Evolutionary conservation across 768 basidiomycete species (phyloP).

Genomic region (Phallus indusiatus): DNA sequence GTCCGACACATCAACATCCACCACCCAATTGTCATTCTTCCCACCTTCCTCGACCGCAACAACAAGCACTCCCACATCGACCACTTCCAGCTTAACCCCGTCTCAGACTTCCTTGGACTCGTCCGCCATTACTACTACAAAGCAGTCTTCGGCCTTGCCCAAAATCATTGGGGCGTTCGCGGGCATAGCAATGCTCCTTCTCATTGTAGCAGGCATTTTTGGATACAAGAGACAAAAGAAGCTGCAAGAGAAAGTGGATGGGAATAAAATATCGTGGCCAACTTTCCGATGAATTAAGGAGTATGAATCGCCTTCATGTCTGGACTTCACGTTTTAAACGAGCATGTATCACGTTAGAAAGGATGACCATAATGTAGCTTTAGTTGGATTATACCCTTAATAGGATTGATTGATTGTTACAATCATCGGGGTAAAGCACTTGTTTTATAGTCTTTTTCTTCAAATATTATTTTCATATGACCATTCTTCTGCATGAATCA

Average conservation of each 20-base stretch:
- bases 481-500: too few relatives aligned
- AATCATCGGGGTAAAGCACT: too few relatives aligned
- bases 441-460: too few relatives aligned
- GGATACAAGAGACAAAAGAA: slow-evolving; percentile 3
- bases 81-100: neutral
- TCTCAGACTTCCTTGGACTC: neutral
- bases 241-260: neutral
- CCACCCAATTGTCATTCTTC: neutral
- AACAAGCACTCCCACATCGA: neutral
- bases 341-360: too few relatives aligned
- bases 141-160: neutral
- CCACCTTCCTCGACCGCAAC: neutral
- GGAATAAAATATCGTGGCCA: slow-evolving; percentile 1
- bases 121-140: neutral
- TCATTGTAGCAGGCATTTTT: slow-evolving; percentile 1
- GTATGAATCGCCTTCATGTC: too few relatives aligned
- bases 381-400: too few relatives aligned
- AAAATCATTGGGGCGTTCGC: slow-evolving; percentile 7
- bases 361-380: too few relatives aligned
- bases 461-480: too few relatives aligned
- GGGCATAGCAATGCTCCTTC: neutral
- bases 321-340: too few relatives aligned
- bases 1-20: neutral
- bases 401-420: too few relatives aligned
- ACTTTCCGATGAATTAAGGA: neutral